A percentile compares a stretch with the other conserved stretches of the same genome.
These are phyloP conservation scores for Elongisporangium senticosum DNA, from an alignment of 352 stramenopile species.

Conservation along the genomic window DNA sequence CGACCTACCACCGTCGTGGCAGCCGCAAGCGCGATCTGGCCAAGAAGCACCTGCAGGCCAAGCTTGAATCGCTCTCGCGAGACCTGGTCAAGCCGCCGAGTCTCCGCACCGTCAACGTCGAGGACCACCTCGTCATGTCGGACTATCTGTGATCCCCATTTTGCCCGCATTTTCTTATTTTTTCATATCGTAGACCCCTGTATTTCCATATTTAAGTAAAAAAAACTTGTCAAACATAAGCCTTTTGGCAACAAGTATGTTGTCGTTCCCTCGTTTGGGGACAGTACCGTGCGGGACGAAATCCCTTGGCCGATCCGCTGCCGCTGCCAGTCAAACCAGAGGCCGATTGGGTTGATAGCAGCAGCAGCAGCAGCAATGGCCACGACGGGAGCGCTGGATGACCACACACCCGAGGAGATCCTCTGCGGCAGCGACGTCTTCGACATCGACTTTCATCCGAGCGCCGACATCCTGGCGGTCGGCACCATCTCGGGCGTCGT, in stretches of 20 bases:
- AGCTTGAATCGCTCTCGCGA: constrained; percentile 57
- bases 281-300: background rate
- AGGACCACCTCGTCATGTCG: constrained; percentile 71
- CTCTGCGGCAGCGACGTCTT: constrained; percentile 72
- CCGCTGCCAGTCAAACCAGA: constrained; percentile 23
- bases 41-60: constrained; percentile 66
- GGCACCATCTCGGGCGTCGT: constrained; percentile 73
- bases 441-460: constrained; percentile 83
- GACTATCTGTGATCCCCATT: constrained; percentile 43
- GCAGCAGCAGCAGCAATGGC: background rate
- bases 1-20: constrained; percentile 29
- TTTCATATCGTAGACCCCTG: background rate
- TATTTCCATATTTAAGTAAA: constrained; percentile 7
- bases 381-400: constrained; percentile 60
- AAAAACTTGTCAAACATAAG: background rate
- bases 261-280: background rate
- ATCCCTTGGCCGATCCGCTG: background rate
- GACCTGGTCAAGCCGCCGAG: constrained; percentile 47
- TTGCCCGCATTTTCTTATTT: constrained; percentile 4
- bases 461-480: constrained; percentile 59
- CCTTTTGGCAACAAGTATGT: background rate
- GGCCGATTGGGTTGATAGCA: background rate
- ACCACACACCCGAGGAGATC: constrained; percentile 79
- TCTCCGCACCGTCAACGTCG: constrained; percentile 29
- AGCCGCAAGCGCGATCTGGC: constrained; percentile 50